Evolutionary conservation across 371 early-diverging fungal genomes (phyloP), one percentile per base, ranked within the genome.

Genomic region (Mortierella polycephala): DNA sequence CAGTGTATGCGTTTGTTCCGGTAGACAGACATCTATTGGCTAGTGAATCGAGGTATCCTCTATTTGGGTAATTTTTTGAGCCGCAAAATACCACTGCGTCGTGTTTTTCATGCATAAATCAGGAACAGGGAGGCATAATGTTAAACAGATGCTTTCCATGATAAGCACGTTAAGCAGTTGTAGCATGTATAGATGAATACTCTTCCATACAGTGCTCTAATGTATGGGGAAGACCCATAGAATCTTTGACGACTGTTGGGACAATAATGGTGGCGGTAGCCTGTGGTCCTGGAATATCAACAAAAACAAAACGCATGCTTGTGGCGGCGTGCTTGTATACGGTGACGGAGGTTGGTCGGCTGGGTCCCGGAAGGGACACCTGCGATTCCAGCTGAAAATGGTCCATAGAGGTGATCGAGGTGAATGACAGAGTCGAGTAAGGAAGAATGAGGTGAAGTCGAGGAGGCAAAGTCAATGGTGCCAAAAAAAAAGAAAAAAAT

Each of bases 141-240:
- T 9, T 14, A 50, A 47, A 61, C 21, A 14, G 21, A 23, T 4
- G 21, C 12, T 20, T 16, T 11, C 30, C 30, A 30, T 30, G 30
- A 4, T 30, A 30, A 30, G 4, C 30, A 30, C 1, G 30, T 1
- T 30, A 21, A 46, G 23, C 5, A 20, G 47, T 18, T 10, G 41
- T 8, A 63, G 10, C 5, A 13, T 6, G n/a, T 16, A 8, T 18
- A n/a, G 11, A 20, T 18, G 42, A 10, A 40, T 9, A 11, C 13
- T 21, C 39, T 40, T 55, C 11, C 56, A 42, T 74, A 87, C 83
- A 63, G 63, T 92, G 90, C 69, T 94, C 94, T 16, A 95, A 85
- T 0, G 94, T 94, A 69, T 95, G 95, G 7, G 94, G 90, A 16
- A 91, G 84, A 7, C 95, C 95, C 51, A 83, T 82, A 65, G 92